Conservation (phyloP, 345 rosid genomes). For the Brassica nigra region DNA sequence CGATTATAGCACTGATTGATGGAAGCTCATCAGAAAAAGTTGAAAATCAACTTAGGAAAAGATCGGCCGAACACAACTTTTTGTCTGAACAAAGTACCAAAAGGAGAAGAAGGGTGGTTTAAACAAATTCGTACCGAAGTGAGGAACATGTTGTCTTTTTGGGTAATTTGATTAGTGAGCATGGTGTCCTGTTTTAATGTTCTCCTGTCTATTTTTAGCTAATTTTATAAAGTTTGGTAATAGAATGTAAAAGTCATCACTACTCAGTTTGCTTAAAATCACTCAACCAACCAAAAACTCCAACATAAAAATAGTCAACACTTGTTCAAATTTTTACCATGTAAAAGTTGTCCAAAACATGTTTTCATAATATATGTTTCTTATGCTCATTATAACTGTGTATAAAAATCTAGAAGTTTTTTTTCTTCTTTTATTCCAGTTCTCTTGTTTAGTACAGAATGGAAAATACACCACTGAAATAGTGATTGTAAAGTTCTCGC, state of each 20-base stretch:
- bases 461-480: background rate
- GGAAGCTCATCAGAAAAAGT: constrained; percentile 3
- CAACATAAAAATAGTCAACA: background rate
- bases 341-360: background rate
- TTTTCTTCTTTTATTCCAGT: background rate
- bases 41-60: background rate
- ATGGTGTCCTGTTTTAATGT: background rate
- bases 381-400: background rate
- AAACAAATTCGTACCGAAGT: background rate
- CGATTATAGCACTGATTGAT: constrained; percentile 3
- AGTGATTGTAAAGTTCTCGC: background rate
- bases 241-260: background rate
- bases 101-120: background rate
- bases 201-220: background rate
- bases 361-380: background rate
- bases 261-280: background rate
- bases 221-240: background rate
- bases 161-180: background rate
- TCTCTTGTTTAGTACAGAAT: background rate
- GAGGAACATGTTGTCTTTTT: background rate
- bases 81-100: background rate
- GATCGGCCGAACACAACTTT: background rate
- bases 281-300: background rate
- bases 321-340: no score
- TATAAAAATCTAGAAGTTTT: background rate